Percentiles rank a stretch among this genome's conserved stretches.
These are phyloP conservation scores for Naumovozyma castellii DNA, from an alignment of 805 yeast genomes.

Conservation along the genomic window DNA sequence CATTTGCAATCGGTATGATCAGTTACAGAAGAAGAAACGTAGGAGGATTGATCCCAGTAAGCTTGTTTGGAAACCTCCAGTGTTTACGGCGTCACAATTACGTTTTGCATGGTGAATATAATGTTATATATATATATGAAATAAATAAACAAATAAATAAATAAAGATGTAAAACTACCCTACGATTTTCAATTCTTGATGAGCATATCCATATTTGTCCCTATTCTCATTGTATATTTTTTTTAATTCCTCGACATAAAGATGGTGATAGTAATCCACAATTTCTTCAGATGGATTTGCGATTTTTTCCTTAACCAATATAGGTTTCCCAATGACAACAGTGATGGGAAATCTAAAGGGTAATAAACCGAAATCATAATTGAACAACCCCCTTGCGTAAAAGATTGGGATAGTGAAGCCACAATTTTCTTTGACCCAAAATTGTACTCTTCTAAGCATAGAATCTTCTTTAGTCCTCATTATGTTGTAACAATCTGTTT, in stretches of 20 bases:
- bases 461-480: constrained; percentile 37
- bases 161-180: constrained; percentile 8
- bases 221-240: constrained; percentile 61
- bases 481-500: constrained; percentile 54
- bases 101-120: constrained; percentile 80
- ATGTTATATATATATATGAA: not conserved
- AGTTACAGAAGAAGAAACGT: constrained; percentile 56
- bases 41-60: constrained; percentile 65
- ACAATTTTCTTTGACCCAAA: constrained; percentile 56
- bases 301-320: constrained; percentile 41
- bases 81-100: constrained; percentile 86
- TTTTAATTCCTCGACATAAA: constrained; percentile 56
- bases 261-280: constrained; percentile 60
- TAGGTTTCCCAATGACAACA: constrained; percentile 65
- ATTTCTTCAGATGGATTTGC: constrained; percentile 38
- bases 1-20: constrained; percentile 66
- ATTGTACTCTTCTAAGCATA: constrained; percentile 48
- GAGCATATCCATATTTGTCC: constrained; percentile 33
- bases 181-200: constrained; percentile 21
- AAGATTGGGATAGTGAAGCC: constrained; percentile 89
- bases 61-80: constrained; percentile 90
- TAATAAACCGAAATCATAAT: constrained; percentile 82
- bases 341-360: constrained; percentile 78
- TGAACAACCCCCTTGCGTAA: constrained; percentile 85
- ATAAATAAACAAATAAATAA: not conserved